Evolutionary conservation across 2,329 filamentous ascomycete genomes (phyloP).

Genomic region (Furcasterigmium furcatum): DNA sequence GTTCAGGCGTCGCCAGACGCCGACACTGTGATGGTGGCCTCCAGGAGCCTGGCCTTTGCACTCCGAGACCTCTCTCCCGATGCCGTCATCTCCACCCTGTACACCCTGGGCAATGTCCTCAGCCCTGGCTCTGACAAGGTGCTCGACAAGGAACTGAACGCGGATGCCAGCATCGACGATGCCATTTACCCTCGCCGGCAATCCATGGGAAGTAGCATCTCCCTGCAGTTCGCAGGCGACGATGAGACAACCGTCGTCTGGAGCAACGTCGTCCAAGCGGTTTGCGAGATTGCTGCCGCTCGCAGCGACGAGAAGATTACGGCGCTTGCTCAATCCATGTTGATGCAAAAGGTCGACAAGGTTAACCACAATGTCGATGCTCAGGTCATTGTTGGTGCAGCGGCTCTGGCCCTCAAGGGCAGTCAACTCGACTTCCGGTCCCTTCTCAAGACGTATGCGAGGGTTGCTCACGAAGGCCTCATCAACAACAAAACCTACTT

Average conservation of each 20-base stretch:
- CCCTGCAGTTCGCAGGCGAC: constrained; percentile 69
- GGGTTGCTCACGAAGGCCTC: constrained; percentile 70
- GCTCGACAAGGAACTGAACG: constrained; percentile 50
- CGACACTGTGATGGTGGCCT: constrained; percentile 70
- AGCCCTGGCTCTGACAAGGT: constrained; percentile 64
- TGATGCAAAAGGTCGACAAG: constrained; percentile 92
- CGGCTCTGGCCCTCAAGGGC: constrained; percentile 71
- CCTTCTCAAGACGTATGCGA: constrained; percentile 78
- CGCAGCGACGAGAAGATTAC: constrained; percentile 90
- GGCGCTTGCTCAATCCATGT: constrained; percentile 88
- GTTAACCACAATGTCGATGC: constrained; percentile 78
- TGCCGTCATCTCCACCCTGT: constrained; percentile 89
- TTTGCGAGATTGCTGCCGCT: constrained; percentile 81
- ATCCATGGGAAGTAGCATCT: constrained; percentile 73
- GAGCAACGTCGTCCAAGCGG: constrained; percentile 88
- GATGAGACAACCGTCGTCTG: constrained; percentile 78
- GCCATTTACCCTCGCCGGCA: constrained; percentile 52
- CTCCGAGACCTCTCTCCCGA: constrained; percentile 84
- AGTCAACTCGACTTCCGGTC: constrained; percentile 81
- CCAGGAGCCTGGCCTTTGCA: constrained; percentile 79
- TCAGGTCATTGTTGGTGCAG: constrained; percentile 80
- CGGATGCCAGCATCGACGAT: constrained; percentile 24
- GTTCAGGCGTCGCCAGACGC: constrained; percentile 75
- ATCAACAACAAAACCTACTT: constrained; percentile 65
- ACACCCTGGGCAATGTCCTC: constrained; percentile 92